phyloP scores from a whole-genome alignment of 148 eudicot species.

The Rhododendron ovatum region DNA sequence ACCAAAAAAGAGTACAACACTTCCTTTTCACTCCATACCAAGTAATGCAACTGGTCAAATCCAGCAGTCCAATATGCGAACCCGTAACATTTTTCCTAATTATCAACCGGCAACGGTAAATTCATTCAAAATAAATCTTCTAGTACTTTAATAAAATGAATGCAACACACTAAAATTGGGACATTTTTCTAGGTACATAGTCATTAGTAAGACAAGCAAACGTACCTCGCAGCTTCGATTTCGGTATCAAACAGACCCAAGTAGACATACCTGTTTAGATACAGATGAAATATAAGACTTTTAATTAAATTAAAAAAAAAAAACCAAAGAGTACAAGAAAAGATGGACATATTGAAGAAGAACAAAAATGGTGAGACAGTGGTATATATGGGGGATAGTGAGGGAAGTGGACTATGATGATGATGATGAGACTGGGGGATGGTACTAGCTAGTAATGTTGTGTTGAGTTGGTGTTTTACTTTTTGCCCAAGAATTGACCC shows the following conservation, averaged over 20 bases:
- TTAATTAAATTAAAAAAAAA: not conserved
- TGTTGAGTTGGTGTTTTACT: slow-evolving; percentile 31
- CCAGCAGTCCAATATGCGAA: not conserved
- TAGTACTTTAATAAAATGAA: not conserved
- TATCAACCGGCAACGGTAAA: not conserved
- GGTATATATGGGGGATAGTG: not conserved
- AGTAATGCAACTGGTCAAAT: not conserved
- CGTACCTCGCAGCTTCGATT: slow-evolving; percentile 92
- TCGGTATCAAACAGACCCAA: slow-evolving; percentile 94
- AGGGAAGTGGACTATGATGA: not conserved
- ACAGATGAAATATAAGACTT: not conserved
- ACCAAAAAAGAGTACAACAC: not conserved
- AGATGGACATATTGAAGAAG: not conserved
- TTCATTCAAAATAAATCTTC: not conserved
- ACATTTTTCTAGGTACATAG: not conserved
- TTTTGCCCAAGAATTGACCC: slow-evolving; percentile 99
- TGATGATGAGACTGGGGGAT: not conserved
- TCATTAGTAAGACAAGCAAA: not conserved
- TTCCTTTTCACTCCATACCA: not conserved
- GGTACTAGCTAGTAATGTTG: not conserved
- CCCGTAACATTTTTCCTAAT: not conserved
- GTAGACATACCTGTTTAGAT: slow-evolving; percentile 75
- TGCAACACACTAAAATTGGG: not conserved
- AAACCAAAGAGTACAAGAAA: not conserved
- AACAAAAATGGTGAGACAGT: not conserved